These are phyloP conservation scores for Diaporthe australafricana DNA, from an alignment of 2,329 filamentous ascomycete species.

Conservation along the genomic window DNA sequence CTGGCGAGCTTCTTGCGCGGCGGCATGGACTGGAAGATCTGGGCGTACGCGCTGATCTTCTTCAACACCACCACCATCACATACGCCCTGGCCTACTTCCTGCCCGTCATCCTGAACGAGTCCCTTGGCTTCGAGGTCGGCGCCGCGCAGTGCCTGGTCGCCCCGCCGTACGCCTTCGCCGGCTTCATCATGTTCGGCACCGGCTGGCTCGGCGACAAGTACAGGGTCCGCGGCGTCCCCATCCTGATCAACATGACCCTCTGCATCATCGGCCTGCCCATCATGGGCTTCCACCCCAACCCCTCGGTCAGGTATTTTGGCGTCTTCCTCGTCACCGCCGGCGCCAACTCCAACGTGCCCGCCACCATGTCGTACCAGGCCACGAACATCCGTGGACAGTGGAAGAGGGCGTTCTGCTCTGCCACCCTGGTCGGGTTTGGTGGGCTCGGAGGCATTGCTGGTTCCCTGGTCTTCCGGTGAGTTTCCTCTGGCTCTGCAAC, in stretches of 20 bases:
- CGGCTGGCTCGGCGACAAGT: slow-evolving; percentile 75
- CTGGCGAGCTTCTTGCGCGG: slow-evolving; percentile 58
- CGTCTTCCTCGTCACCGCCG: slow-evolving; percentile 80
- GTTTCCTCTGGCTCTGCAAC: background rate
- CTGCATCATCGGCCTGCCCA: slow-evolving; percentile 75
- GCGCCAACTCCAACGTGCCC: slow-evolving; percentile 82
- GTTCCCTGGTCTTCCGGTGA: slow-evolving; percentile 76
- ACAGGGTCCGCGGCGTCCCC: slow-evolving; percentile 73
- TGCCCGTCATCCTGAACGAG: slow-evolving; percentile 77
- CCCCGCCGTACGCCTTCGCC: slow-evolving; percentile 76
- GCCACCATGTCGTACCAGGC: slow-evolving; percentile 83
- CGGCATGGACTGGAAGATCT: slow-evolving; percentile 67
- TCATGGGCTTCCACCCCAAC: slow-evolving; percentile 75
- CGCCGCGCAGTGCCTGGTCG: slow-evolving; percentile 76
- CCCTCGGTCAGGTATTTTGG: slow-evolving; percentile 76
- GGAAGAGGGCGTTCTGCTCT: slow-evolving; percentile 85
- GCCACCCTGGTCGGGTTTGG: slow-evolving; percentile 82
- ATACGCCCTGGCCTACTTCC: slow-evolving; percentile 83
- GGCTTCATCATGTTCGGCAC: slow-evolving; percentile 70
- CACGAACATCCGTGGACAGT: slow-evolving; percentile 89
- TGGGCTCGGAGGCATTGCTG: slow-evolving; percentile 82
- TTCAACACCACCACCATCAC: slow-evolving; percentile 77
- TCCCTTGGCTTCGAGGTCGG: slow-evolving; percentile 74
- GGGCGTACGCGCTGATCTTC: slow-evolving; percentile 71
- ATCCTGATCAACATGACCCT: slow-evolving; percentile 74